Conservation (phyloP, 495 filamentous ascomycete species). For the Bacidia rubella region DNA sequence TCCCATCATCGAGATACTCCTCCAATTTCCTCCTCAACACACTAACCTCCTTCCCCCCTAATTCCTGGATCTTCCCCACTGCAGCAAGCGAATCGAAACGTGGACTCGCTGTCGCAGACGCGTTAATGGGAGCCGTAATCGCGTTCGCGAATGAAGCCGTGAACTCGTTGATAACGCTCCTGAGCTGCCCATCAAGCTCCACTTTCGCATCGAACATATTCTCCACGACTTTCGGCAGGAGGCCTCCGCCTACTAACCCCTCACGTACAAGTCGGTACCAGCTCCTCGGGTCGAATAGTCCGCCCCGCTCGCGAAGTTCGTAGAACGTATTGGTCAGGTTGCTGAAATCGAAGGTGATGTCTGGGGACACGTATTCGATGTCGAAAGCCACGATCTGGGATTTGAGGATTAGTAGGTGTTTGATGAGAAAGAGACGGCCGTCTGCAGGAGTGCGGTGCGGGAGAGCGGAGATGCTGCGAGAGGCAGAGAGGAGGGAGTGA, state of each 20-base stretch:
- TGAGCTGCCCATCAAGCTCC: slow-evolving; percentile 64
- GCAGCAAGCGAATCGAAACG: slow-evolving; percentile 23
- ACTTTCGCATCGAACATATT: slow-evolving; percentile 67
- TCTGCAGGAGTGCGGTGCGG: slow-evolving; percentile 40
- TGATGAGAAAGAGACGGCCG: slow-evolving; percentile 75
- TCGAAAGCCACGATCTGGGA: slow-evolving; percentile 86
- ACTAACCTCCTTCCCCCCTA: slow-evolving; percentile 41
- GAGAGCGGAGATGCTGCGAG: slow-evolving; percentile 38
- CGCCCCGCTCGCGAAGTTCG: slow-evolving; percentile 55
- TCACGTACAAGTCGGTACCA: slow-evolving; percentile 38
- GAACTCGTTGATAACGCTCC: slow-evolving; percentile 69
- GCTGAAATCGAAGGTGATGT: slow-evolving; percentile 62
- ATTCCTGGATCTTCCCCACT: slow-evolving; percentile 22
- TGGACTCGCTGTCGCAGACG: slow-evolving; percentile 13
- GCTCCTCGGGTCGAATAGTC: slow-evolving; percentile 53
- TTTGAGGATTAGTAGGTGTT: slow-evolving; percentile 80
- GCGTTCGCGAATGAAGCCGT: slow-evolving; percentile 43
- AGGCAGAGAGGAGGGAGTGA: slow-evolving; percentile 43
- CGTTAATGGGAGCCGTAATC: slow-evolving; percentile 31
- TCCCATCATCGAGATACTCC: slow-evolving; percentile 44
- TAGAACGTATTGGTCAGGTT: slow-evolving; percentile 67
- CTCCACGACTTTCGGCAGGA: slow-evolving; percentile 47
- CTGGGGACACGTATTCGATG: slow-evolving; percentile 72
- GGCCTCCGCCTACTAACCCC: slow-evolving; percentile 30
- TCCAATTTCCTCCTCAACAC: slow-evolving; percentile 36